Conservation (phyloP, 106 monocot species). For the Posidonia australis region DNA sequence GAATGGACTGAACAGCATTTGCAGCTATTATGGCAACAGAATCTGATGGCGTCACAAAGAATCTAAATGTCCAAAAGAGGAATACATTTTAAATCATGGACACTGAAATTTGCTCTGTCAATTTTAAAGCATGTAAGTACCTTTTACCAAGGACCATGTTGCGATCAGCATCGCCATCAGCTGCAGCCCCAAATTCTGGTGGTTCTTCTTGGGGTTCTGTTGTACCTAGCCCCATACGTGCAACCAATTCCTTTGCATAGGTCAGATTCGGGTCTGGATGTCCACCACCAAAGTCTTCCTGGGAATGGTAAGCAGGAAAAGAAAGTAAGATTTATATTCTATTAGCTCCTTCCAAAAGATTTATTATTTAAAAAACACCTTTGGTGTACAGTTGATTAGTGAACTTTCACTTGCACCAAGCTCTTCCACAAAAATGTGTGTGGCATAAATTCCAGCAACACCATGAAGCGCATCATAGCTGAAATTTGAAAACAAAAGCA, state of each 20-base stretch:
- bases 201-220: constrained; percentile 47
- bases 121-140: constrained; percentile 15
- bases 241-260: constrained; percentile 93
- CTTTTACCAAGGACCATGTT: constrained; percentile 90
- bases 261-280: constrained; percentile 97
- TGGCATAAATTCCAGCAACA: constrained; percentile 91
- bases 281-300: constrained; percentile 98
- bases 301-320: no score
- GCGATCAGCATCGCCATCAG: constrained; percentile 98
- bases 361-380: constrained; percentile 35
- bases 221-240: constrained; percentile 84
- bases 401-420: constrained; percentile 83
- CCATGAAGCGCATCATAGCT: constrained; percentile 96
- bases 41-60: constrained; percentile 98
- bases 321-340: no score
- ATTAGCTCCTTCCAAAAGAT: no score
- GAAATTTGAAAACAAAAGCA: no score
- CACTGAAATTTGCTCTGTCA: no score
- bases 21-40: constrained; percentile 99
- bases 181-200: constrained; percentile 98
- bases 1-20: constrained; percentile 90
- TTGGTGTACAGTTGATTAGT: constrained; percentile 73
- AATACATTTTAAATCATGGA: neutral
- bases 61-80: constrained; percentile 33
- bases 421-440: constrained; percentile 89